These are phyloP conservation scores for Penicillium sp. DNA, from an alignment of 2,329 filamentous ascomycete genomes.

Conservation along the genomic window DNA sequence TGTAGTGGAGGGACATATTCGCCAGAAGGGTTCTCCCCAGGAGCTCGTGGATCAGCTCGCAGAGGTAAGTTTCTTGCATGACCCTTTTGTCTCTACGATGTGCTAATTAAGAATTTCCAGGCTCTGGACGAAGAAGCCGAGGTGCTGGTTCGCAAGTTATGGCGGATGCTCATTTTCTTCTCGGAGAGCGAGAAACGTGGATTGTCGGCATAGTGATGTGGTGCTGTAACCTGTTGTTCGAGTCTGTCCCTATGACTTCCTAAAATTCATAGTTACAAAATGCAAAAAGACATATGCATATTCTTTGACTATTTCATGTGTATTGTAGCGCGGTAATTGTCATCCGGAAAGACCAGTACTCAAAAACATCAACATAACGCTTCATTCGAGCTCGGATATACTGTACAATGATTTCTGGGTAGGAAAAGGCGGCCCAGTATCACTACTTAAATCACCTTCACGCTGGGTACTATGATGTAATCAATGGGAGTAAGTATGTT, in stretches of 20 bases:
- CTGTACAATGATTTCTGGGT: too few relatives aligned
- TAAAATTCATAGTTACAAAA: not conserved
- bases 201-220: constrained; percentile 61
- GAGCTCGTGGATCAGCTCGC: constrained; percentile 82
- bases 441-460: too few relatives aligned
- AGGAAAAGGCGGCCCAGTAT: too few relatives aligned
- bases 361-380: too few relatives aligned
- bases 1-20: constrained; percentile 83
- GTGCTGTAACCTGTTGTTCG: not conserved
- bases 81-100: not conserved
- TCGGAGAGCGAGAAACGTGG: constrained; percentile 92
- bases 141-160: constrained; percentile 91
- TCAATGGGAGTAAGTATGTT: too few relatives aligned
- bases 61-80: constrained; percentile 60
- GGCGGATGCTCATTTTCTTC: constrained; percentile 98
- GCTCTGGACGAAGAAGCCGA: constrained; percentile 94
- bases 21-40: constrained; percentile 71
- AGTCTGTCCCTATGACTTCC: not conserved
- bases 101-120: constrained; percentile 49
- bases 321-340: too few relatives aligned
- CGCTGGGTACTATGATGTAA: too few relatives aligned
- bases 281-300: not conserved
- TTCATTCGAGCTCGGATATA: too few relatives aligned
- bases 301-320: not conserved
- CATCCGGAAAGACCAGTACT: too few relatives aligned